A percentile compares a stretch with the other conserved stretches of the same genome.
phyloP scores from a whole-genome alignment of 2,329 filamentous ascomycete genomes.

The Penicillium nordicum region DNA sequence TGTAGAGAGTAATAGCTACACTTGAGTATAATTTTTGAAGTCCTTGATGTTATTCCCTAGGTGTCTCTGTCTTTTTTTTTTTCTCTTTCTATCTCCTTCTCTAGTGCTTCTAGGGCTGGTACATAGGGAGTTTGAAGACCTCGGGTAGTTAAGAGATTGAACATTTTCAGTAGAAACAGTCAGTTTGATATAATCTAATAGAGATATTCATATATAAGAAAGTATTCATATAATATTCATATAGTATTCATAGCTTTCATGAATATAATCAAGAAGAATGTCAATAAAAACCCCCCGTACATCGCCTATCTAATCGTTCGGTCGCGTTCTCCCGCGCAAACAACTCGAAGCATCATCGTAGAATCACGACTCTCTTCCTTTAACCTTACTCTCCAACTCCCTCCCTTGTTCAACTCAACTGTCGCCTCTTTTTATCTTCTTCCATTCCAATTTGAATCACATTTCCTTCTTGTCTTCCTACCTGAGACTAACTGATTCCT shows the following conservation, averaged over 20 bases:
- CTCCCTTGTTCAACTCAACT: neutral
- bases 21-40: neutral
- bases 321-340: constrained; percentile 26
- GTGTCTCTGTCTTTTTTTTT: neutral
- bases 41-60: neutral
- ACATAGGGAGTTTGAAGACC: neutral
- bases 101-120: neutral
- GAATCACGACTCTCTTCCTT: constrained; percentile 15
- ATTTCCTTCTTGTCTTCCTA: neutral
- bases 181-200: neutral
- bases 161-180: neutral
- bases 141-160: neutral
- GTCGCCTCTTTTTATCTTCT: neutral
- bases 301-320: constrained; percentile 23
- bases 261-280: neutral
- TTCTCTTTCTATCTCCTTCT: neutral
- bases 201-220: neutral
- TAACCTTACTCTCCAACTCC: neutral
- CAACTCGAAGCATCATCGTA: constrained; percentile 29
- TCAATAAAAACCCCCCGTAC: neutral
- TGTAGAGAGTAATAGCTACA: neutral
- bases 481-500: neutral
- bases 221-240: neutral
- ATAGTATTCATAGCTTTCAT: too few relatives aligned
- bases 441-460: neutral